Evolutionary conservation across 768 basidiomycete species (phyloP).

Genomic region (Nevesoporus exiguus): DNA sequence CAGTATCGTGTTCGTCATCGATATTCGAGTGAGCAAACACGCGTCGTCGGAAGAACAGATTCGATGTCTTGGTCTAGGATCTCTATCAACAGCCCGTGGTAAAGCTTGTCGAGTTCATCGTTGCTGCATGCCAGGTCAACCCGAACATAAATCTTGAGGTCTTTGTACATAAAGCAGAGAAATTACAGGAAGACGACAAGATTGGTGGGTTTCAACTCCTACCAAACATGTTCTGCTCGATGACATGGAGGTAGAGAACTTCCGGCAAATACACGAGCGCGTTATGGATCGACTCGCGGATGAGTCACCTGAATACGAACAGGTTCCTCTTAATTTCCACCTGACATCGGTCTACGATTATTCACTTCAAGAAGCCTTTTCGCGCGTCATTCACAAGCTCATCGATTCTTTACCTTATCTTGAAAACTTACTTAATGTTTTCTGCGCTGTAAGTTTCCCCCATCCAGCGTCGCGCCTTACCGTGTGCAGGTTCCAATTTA

Average conservation of each 20-base stretch:
- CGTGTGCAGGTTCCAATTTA: background rate
- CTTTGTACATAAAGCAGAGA: constrained; percentile 95
- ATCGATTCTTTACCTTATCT: constrained; percentile 82
- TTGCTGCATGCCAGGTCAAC: constrained; percentile 71
- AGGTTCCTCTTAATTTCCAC: constrained; percentile 80
- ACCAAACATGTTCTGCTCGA: background rate
- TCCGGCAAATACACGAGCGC: constrained; percentile 85
- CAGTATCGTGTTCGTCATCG: constrained; percentile 89
- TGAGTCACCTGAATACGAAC: constrained; percentile 69
- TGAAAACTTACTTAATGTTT: constrained; percentile 84
- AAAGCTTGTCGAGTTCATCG: constrained; percentile 77
- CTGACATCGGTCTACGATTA: constrained; percentile 94
- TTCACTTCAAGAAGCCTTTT: constrained; percentile 88
- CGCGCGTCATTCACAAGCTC: constrained; percentile 81
- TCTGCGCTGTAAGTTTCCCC: constrained; percentile 57
- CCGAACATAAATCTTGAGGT: constrained; percentile 80
- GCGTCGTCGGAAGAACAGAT: background rate
- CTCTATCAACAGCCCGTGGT: constrained; percentile 81
- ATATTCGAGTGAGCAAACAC: constrained; percentile 69
- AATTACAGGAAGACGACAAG: constrained; percentile 86
- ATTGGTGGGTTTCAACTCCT: constrained; percentile 51
- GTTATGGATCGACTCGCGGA: constrained; percentile 81
- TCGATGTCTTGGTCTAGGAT: constrained; percentile 46
- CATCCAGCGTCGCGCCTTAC: background rate
- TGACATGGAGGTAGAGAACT: constrained; percentile 62